Evolutionary conservation across 345 rosid species (phyloP).

Genomic region (Hypericum perforatum): DNA sequence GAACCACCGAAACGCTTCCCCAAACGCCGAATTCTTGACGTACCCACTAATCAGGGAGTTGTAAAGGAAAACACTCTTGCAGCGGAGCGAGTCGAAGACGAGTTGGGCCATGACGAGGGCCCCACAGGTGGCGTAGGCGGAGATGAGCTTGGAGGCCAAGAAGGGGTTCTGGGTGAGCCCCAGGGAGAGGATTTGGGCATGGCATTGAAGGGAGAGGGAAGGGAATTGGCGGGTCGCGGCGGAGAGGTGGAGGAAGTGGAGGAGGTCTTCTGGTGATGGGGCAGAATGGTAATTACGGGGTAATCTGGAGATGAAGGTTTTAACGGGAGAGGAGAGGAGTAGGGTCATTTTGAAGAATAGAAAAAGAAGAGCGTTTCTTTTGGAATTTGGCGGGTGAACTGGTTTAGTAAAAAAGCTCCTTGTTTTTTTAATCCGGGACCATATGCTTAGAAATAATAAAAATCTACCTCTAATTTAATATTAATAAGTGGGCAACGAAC

Average conservation of each 20-base stretch:
- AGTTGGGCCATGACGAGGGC: slow-evolving; percentile 21
- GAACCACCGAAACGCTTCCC: slow-evolving; percentile 35
- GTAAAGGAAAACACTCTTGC: slow-evolving; percentile 30
- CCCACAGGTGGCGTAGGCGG: slow-evolving; percentile 36
- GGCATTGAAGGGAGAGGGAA: slow-evolving; percentile 34
- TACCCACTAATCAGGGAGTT: slow-evolving; percentile 52
- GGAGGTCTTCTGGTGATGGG: slow-evolving; percentile 21
- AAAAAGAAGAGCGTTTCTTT: too few species aligned
- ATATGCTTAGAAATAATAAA: too few species aligned
- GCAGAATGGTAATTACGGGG: background rate
- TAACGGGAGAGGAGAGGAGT: too few species aligned
- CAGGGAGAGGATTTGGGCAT: slow-evolving; percentile 27
- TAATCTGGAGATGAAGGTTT: too few species aligned
- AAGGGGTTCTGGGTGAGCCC: slow-evolving; percentile 30
- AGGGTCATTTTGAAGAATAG: too few species aligned
- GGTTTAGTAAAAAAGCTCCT: too few species aligned
- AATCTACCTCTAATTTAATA: too few species aligned
- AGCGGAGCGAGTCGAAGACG: slow-evolving; percentile 31
- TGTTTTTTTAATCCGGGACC: too few species aligned
- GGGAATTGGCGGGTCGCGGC: slow-evolving; percentile 19
- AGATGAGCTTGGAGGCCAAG: slow-evolving; percentile 48
- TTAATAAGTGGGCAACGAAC: too few species aligned
- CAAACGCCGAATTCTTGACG: slow-evolving; percentile 24
- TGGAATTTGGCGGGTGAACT: too few species aligned
- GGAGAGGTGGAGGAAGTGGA: slow-evolving; percentile 31